Base-by-base conservation (phyloP, 352 stramenopile species). In the Achlya hypogyna region DNA sequence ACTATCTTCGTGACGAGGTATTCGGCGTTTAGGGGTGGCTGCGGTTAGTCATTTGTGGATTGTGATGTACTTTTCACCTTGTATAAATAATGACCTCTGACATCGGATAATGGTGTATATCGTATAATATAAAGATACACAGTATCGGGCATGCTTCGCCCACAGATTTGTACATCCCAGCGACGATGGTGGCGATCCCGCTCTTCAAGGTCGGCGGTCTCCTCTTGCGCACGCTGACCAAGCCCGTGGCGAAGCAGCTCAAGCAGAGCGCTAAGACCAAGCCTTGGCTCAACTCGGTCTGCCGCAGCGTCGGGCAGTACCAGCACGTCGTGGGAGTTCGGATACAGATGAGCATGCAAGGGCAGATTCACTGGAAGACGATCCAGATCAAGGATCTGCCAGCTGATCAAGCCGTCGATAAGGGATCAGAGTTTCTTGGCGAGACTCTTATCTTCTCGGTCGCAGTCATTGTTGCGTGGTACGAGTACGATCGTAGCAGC, bases 221-320 rank as follows among this genome's bases (percentile, higher is more conserved):
- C 62, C 78, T 93, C 75, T 75, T 88, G 31, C 82, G 84, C 63
- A 89, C 84, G 67, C 74, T 91, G 40, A 93, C 84, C 60, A 93
- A 93, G 68, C 86, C 90, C 5, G 79, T 93, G 51, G 88, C 88
- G 22, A 96, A 97, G 64, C 82, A 91, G 51, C 78, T 95, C 69
- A 86, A 97, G 62, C 79, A 91, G 65, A 89, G 89, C 45, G 91
- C 92, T 28, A 97, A 95, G 63, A 74, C 81, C 49, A 75, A 90
- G 34, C 79, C 79, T 22, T 60, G 76, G 34, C 73, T 90, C 27
- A 88, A 86, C 59, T 64, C 73, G 16, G 66, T 89, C n/a, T 93
- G 84, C 56, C 51, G 75, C 35, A 56, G 51, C 31, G 64, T 93
- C 29, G 84, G 84, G 4, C 82, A 93, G 73, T 69, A 78, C 67